Percentiles rank a stretch among this genome's conserved stretches.
Conservation (phyloP, 306 rosid species). For the Rosa rugosa region DNA sequence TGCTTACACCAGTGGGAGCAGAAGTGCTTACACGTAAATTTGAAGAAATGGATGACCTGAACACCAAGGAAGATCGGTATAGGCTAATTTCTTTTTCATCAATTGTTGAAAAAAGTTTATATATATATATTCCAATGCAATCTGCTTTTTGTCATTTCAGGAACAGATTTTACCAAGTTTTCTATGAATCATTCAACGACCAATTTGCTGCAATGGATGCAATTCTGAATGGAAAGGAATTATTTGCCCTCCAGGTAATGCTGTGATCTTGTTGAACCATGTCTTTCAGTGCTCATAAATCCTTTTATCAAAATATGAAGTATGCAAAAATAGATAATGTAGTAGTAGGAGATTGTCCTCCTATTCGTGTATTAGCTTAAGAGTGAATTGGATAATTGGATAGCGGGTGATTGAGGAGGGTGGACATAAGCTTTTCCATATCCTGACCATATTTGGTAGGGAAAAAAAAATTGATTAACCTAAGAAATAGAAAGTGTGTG, state of each 20-base stretch:
- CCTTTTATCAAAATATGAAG: background rate
- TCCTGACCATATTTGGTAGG: background rate
- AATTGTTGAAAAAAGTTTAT: slow-evolving; percentile 14
- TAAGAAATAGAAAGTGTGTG: slow-evolving; percentile 19
- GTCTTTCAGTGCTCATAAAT: slow-evolving; percentile 25
- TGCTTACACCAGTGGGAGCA: slow-evolving; percentile 81
- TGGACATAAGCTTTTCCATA: background rate
- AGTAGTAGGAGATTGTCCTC: background rate
- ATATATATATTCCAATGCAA: slow-evolving; percentile 19
- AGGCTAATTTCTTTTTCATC: slow-evolving; percentile 19
- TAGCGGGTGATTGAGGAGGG: background rate
- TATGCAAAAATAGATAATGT: background rate
- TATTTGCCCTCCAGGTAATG: slow-evolving; percentile 75
- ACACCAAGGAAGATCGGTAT: slow-evolving; percentile 69
- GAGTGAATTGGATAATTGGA: background rate
- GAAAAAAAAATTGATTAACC: background rate
- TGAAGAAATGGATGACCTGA: slow-evolving; percentile 80
- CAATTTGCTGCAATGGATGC: slow-evolving; percentile 83
- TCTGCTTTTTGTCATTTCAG: slow-evolving; percentile 35
- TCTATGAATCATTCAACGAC: slow-evolving; percentile 85
- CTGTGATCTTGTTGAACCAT: slow-evolving; percentile 32
- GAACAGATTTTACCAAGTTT: slow-evolving; percentile 64
- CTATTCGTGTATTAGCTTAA: background rate
- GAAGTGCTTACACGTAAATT: slow-evolving; percentile 89
- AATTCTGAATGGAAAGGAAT: slow-evolving; percentile 80